Evolutionary conservation across 352 stramenopile genomes (phyloP), one percentile per base, ranked within the genome.

Genomic region (Globisporangium abappressorium): DNA sequence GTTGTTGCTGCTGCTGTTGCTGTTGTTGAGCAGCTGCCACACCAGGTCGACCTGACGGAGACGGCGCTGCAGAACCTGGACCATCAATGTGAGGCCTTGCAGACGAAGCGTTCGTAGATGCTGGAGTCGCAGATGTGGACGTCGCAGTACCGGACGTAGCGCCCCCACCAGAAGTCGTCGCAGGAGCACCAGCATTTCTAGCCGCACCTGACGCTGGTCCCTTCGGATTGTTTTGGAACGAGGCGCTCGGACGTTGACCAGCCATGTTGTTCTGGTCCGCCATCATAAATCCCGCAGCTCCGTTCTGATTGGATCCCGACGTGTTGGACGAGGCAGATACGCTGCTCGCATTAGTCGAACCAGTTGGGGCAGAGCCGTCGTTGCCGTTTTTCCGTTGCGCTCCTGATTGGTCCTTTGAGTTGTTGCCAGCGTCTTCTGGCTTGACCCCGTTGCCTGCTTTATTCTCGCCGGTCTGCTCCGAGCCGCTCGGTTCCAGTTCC

Each of bases 1-100:
- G 49, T 9, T 60, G 62, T 6, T 41, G 51, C 24, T 55, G 14
- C 5, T 62, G 62, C 5, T 38, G 61, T 24, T 56, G 60, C 46
- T 43, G 30, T 18, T 51, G 38, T 9, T 64, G 58, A 11, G 71
- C 43, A 77, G 77, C 53, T 82, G 75, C n/a, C 43, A 46, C 57
- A 54, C 47, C 65, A 57, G 66, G 58, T 46, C 68, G 67, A 20
- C 70, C 65, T 5, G 69, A 56, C 3, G 70, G 64, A 30, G 74
- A 75, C 12, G 77, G 58, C 5, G 56, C 57, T 46, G 67, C 36
- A 11, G 57, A 73, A 28, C 47, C 63, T 2, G 62, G 64, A 41
- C 76, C 76, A 36, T 87, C 81, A 68, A 94, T 90, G 64, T 92
- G 84, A 20, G 86, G 84, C 34, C 86, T 74, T 15, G 80, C 86